These are phyloP conservation scores for Metarhizium humberi DNA, from an alignment of 2,329 filamentous ascomycete genomes.

Conservation along the genomic window DNA sequence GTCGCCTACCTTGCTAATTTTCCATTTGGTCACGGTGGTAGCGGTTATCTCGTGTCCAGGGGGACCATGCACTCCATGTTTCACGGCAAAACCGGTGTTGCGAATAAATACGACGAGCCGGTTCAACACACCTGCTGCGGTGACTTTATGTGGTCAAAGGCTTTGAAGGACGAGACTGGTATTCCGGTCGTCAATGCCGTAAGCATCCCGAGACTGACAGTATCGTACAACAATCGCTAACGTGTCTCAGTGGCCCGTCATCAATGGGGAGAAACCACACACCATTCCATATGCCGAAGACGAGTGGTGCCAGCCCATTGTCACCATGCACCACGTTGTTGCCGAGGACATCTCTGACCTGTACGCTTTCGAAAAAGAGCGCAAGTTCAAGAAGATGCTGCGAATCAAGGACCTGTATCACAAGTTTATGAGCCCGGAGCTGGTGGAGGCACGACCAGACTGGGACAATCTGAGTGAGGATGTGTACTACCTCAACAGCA, in stretches of 20 bases:
- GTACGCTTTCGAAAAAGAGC: constrained; percentile 40
- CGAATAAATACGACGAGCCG: constrained; percentile 34
- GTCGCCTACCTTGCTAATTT: constrained; percentile 31
- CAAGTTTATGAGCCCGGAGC: constrained; percentile 31
- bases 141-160: constrained; percentile 38
- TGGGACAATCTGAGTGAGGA: constrained; percentile 47
- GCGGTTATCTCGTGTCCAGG: constrained; percentile 43
- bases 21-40: constrained; percentile 46
- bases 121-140: constrained; percentile 38
- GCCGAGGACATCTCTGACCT: constrained; percentile 40
- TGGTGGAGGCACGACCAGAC: constrained; percentile 30
- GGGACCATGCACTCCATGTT: constrained; percentile 40
- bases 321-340: constrained; percentile 46
- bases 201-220: constrained; percentile 12
- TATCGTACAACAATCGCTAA: neutral
- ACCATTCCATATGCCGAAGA: constrained; percentile 35
- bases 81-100: constrained; percentile 31
- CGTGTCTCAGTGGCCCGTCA: constrained; percentile 35
- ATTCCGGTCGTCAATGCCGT: constrained; percentile 32
- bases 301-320: constrained; percentile 47
- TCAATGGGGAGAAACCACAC: constrained; percentile 46
- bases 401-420: constrained; percentile 39
- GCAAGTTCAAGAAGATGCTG: constrained; percentile 23
- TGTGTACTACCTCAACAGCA: constrained; percentile 28
- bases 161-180: constrained; percentile 33